Base-by-base conservation (phyloP, 768 basidiomycete species). In the Wakefieldia striispora region DNA sequence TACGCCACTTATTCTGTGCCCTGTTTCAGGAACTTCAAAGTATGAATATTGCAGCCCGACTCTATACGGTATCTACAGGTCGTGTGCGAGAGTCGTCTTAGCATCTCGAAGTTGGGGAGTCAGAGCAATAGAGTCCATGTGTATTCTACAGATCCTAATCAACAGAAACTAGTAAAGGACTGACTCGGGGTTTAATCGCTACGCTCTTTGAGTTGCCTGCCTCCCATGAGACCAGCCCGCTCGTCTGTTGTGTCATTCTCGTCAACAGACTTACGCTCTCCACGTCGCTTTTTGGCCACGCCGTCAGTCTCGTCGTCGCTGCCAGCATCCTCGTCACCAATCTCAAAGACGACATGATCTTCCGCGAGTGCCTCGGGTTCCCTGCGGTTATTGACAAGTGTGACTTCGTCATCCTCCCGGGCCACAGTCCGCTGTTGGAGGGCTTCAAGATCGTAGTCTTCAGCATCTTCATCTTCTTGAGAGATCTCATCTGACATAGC, bases 401-500 rank as follows among this genome's bases (percentile, higher is more conserved):
- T 90, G 1, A 81, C 81, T 13, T 84, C 79, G 52, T 88, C 85
- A 3, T 86, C 83, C 24, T 79, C 78, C 26, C 76, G 72, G 13
- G 69, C 67, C 27, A 72, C 66, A 2, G 75, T 74, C 29, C 84
- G 82, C 44, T 61, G 71, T 57, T 84, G 80, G 46, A 94, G 73
- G 13, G 86, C 74, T 58, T 93, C 92, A 23, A 91, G 74, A 61
- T 94, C 92, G 60, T 92, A 95, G 63, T 94, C 88, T 63, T 97
- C 91, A 0, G 91, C 95, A 56, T 95, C 94, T 59, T 88, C 86
- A 62, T 95, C 92, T 60, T 94, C 88, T 71, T 95, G 93, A 21
- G 97, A 92, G 45, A 98, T 70, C 72, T 99, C 97, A 56, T 97
- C 95, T 21, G 91, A 95, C 88, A 97, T 94, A 31, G 92, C 84